A percentile compares a stretch with the other conserved stretches of the same genome.
phyloP scores from a whole-genome alignment of 2,329 filamentous ascomycete species.

The Capronia americana region DNA sequence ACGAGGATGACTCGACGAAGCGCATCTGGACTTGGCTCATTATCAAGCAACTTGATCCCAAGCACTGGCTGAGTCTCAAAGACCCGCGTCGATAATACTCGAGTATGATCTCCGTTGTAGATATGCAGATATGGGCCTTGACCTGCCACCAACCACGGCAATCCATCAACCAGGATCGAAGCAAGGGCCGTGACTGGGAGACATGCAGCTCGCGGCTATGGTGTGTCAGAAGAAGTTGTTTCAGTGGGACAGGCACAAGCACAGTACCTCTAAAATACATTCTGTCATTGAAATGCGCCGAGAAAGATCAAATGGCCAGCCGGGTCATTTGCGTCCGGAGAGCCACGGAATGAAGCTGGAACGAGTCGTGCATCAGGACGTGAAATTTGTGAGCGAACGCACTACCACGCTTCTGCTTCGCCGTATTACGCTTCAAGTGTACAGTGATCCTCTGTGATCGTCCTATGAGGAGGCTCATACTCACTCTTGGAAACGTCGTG shows the following conservation, averaged over 20 bases:
- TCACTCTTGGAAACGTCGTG: too few species aligned
- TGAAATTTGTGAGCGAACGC: not conserved
- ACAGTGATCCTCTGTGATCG: not conserved
- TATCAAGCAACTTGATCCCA: conserved; percentile 30
- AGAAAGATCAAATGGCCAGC: not conserved
- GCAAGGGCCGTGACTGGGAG: conserved; percentile 52
- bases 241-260: not conserved
- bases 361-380: not conserved
- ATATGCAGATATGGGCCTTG: conserved; percentile 48
- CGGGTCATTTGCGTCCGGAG: not conserved
- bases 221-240: conserved; percentile 6
- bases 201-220: conserved; percentile 38
- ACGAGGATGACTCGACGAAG: conserved; percentile 17
- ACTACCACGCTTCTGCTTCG: not conserved
- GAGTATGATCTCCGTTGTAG: conserved; percentile 47
- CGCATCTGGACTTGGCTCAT: conserved; percentile 27
- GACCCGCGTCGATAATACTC: conserved; percentile 43
- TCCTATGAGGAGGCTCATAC: too few species aligned
- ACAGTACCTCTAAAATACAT: conserved; percentile 14
- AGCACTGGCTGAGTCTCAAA: conserved; percentile 34
- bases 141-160: conserved; percentile 47
- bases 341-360: not conserved
- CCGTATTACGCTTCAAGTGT: not conserved
- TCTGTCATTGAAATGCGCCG: conserved; percentile 16
- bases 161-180: conserved; percentile 41